Percentiles rank a stretch among this genome's conserved stretches.
These are phyloP conservation scores for Penicillium sp. DNA, from an alignment of 2,329 filamentous ascomycete genomes.

Conservation along the genomic window DNA sequence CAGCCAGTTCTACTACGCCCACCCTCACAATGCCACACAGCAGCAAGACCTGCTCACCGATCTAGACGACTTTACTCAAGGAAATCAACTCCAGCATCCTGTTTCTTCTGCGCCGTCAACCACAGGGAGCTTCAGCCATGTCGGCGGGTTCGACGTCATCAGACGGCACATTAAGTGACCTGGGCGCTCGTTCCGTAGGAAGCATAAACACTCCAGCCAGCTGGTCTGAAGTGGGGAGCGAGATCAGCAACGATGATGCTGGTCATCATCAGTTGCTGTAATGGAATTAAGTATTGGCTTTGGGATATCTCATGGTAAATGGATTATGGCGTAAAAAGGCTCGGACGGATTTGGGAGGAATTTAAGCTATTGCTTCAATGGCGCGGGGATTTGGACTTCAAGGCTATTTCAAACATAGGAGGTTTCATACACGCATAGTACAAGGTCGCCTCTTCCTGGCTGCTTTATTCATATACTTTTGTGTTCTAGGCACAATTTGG, in stretches of 20 bases:
- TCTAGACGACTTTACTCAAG: constrained; percentile 8
- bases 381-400: background rate
- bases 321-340: background rate
- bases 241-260: constrained; percentile 40
- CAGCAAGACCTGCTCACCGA: constrained; percentile 15
- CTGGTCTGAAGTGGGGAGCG: constrained; percentile 45
- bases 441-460: background rate
- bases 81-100: constrained; percentile 17
- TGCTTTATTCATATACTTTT: background rate
- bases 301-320: background rate
- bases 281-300: background rate
- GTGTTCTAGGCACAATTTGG: background rate
- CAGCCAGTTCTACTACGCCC: constrained; percentile 32
- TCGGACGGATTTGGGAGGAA: background rate
- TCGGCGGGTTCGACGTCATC: constrained; percentile 35
- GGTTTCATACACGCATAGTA: background rate
- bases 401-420: background rate
- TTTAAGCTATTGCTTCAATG: background rate
- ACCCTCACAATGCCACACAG: constrained; percentile 24
- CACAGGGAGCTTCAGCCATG: constrained; percentile 36
- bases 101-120: constrained; percentile 36
- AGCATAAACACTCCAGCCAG: constrained; percentile 37
- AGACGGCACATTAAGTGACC: constrained; percentile 39
- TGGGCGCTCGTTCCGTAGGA: constrained; percentile 29
- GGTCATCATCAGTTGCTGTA: constrained; percentile 23